These are phyloP conservation scores for Phytophthora hybrid DNA, from an alignment of 352 stramenopile species.

Conservation along the genomic window DNA sequence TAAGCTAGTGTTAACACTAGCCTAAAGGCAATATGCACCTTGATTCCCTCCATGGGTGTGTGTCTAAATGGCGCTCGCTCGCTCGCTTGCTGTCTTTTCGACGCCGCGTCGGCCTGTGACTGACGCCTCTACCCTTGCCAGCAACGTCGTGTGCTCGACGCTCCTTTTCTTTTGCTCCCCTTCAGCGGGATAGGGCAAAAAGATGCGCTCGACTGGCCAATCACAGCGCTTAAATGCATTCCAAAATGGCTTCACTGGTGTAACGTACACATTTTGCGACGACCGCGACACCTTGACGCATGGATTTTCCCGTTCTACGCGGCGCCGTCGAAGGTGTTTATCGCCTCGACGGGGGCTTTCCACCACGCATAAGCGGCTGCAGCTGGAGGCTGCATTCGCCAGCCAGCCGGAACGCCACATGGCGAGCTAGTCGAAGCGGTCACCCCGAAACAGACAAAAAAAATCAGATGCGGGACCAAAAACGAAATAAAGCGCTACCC, in stretches of 20 bases:
- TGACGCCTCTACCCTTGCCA: conserved; percentile 23
- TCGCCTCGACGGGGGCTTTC: background rate
- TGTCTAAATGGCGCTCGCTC: background rate
- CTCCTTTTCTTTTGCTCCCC: conserved; percentile 29
- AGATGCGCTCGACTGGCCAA: conserved; percentile 14
- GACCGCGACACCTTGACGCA: conserved; percentile 9
- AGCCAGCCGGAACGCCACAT: conserved; percentile 13
- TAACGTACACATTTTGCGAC: conserved; percentile 23
- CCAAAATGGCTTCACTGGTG: conserved; percentile 38
- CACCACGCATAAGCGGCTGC: background rate
- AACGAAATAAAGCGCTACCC: background rate
- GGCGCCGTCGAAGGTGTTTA: background rate
- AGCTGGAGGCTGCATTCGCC: conserved; percentile 1
- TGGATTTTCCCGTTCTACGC: conserved; percentile 17
- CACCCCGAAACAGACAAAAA: background rate
- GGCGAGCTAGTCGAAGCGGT: conserved; percentile 6
- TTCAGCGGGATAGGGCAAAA: conserved; percentile 22
- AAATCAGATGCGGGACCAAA: conserved; percentile 4
- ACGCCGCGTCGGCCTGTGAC: conserved; percentile 11
- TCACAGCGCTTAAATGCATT: conserved; percentile 4
- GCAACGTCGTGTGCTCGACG: conserved; percentile 26
- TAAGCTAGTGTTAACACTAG: background rate
- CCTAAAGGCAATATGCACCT: conserved; percentile 38
- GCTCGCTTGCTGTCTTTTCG: conserved; percentile 1
- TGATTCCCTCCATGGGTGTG: conserved; percentile 65